Evolutionary conservation across 2,329 filamentous ascomycete genomes (phyloP), one percentile per base, ranked within the genome.

Genomic region (Colletotrichum melonis): DNA sequence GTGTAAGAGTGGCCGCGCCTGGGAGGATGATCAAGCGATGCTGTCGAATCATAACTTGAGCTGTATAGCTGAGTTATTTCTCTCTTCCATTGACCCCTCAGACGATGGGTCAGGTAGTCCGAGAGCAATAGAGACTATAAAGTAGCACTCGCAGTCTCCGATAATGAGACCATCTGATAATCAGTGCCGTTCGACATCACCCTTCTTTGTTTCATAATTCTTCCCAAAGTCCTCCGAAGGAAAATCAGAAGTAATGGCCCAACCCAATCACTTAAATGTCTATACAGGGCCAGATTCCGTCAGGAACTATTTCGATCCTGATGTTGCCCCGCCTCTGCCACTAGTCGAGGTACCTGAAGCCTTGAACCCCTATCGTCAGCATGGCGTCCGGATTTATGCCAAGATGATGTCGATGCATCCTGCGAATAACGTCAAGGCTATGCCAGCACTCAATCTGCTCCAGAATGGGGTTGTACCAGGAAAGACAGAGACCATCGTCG

Each of bases 381-480:
- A 92, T 86, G 88, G 88, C 4, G 87, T 92, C 5, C 86, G 89
- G 12, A 90, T 92, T 65, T 92, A 91, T 75, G 90, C 90, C 49
- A 92, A 92, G 81, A 89, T 92, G 88, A 88, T 92, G 86, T 90
- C 88, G 2, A 88, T 88, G 83, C 88, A 90, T 76, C 90, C 91
- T 1, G 88, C 90, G 4, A 89, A 92, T 74, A 92, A 92, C 60
- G 90, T 92, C 75, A 92, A 92, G 78, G 86, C 88, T 2, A 86
- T 92, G 80, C 90, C 90, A 76, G 88, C 88, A 0, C 77, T 89
- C 74, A 89, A 89, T 67, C 85, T 90, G 73, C 81, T 90, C 46
- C 81, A 82, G 56, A 82, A 80, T 55, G 82, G 78, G 4, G 82
- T 87, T 3, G 79, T 82, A 3, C 82, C 85, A 0, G 63, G 63